Conservation (phyloP, 108 stramenopile genomes). For the Nitzschia sp. region DNA sequence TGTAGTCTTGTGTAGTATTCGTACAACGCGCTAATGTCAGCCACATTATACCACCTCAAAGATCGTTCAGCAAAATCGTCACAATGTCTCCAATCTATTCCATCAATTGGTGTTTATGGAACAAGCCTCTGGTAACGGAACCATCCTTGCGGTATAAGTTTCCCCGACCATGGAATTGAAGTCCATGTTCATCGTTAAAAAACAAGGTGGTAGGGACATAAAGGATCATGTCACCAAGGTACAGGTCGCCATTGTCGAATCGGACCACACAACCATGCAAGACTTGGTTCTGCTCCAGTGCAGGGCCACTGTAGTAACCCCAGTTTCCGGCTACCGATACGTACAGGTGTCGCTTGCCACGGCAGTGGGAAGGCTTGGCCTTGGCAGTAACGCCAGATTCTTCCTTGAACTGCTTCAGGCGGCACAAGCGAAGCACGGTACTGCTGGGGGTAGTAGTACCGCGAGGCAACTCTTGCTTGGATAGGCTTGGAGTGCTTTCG, state of each 20-base stretch:
- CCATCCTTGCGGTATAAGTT: constrained; percentile 10
- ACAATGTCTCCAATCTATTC: no score
- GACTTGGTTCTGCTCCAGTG: neutral
- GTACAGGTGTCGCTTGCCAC: constrained; percentile 6
- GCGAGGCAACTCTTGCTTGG: neutral
- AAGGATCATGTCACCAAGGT: constrained; percentile 18
- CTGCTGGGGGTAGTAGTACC: neutral
- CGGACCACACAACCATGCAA: constrained; percentile 22
- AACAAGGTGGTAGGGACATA: neutral
- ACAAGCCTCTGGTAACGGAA: neutral
- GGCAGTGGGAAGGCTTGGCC: neutral
- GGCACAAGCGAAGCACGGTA: constrained; percentile 3
- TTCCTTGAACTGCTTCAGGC: constrained; percentile 4
- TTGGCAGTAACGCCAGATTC: neutral
- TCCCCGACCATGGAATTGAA: constrained; percentile 12
- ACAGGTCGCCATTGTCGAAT: constrained; percentile 29
- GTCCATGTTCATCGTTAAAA: neutral
- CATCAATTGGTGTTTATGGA: constrained; percentile 2
- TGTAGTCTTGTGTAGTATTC: no score
- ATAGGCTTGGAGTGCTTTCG: neutral
- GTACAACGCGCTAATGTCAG: no score
- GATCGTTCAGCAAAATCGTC: no score
- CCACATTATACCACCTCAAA: no score
- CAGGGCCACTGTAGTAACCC: constrained; percentile 23
- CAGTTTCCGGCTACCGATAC: constrained; percentile 4